Conservation (phyloP, 495 filamentous ascomycete genomes). For the Trichocladium uniseriatum region DNA sequence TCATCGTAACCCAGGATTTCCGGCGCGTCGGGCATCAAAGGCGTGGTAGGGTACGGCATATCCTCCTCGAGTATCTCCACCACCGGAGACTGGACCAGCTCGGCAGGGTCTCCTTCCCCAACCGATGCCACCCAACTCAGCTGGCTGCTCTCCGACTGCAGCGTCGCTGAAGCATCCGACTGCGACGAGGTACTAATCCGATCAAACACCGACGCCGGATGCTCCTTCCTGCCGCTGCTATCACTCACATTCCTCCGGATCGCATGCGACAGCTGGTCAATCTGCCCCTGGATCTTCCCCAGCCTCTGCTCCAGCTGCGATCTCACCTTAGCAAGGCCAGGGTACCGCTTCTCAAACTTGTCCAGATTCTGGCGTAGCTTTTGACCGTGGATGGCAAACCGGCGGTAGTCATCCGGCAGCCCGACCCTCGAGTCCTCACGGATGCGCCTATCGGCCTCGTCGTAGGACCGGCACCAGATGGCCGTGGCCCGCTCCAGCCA, state of each 20-base stretch:
- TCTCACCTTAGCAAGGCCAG: conserved; percentile 31
- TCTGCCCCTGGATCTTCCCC: conserved; percentile 46
- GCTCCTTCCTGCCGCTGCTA: conserved; percentile 35
- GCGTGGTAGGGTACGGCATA: conserved; percentile 15
- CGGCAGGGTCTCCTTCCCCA: conserved; percentile 2
- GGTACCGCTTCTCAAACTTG: conserved; percentile 34
- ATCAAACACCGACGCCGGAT: conserved; percentile 61
- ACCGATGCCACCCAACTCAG: conserved; percentile 18
- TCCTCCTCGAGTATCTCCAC: conserved; percentile 4
- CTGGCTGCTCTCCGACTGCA: conserved; percentile 30
- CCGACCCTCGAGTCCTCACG: conserved; percentile 44
- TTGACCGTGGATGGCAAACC: conserved; percentile 59
- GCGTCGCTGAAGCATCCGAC: conserved; percentile 25
- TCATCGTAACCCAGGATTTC: conserved; percentile 9
- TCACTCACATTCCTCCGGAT: conserved; percentile 32
- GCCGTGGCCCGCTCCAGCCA: conserved; percentile 54
- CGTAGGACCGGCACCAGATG: conserved; percentile 55
- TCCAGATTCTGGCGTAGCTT: conserved; percentile 43
- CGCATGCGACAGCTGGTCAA: conserved; percentile 46
- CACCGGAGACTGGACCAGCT: conserved; percentile 7
- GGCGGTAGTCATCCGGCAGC: conserved; percentile 61
- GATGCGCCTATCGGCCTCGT: conserved; percentile 51
- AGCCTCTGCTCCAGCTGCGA: conserved; percentile 41
- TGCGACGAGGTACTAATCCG: conserved; percentile 59
- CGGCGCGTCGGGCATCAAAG: conserved; percentile 18